These are phyloP conservation scores for Podaxis pistillaris DNA, from an alignment of 768 basidiomycete species.

Conservation along the genomic window DNA sequence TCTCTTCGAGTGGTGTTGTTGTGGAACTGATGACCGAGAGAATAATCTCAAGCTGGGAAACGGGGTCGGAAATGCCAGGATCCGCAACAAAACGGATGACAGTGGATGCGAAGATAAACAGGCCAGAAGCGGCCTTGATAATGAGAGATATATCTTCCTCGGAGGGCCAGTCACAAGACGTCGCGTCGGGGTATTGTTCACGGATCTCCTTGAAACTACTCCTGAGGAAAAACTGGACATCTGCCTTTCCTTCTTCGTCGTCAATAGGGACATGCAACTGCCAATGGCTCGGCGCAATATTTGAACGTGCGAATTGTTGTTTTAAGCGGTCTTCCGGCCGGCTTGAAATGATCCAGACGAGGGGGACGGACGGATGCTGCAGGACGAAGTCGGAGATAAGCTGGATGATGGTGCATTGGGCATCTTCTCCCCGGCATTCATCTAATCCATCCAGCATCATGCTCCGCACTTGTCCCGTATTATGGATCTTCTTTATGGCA, in stretches of 20 bases:
- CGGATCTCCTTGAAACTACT: not conserved
- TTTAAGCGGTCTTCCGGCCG: conserved; percentile 21
- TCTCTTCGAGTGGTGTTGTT: not conserved
- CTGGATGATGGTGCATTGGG: conserved; percentile 17
- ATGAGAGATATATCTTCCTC: not conserved
- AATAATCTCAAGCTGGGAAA: not conserved
- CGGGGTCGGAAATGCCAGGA: not conserved
- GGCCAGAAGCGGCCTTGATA: not conserved
- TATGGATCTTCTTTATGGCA: not conserved
- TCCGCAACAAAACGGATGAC: not conserved
- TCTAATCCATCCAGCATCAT: conserved; percentile 27
- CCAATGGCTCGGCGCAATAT: not conserved
- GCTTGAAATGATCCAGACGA: conserved; percentile 25
- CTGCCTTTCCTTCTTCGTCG: not conserved
- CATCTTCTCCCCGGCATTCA: conserved; percentile 19
- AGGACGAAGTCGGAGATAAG: conserved; percentile 4
- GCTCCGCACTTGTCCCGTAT: not conserved
- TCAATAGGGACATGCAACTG: not conserved
- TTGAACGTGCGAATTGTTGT: not conserved
- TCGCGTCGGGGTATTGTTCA: not conserved
- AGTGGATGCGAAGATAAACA: not conserved
- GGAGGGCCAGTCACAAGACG: not conserved
- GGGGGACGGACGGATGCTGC: not conserved
- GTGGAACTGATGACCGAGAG: not conserved
- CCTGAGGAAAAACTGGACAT: not conserved